Percentiles rank a stretch among this genome's conserved stretches.
Evolutionary conservation across 257 asterid genomes (phyloP).

Genomic region (Linderniella brevidens): DNA sequence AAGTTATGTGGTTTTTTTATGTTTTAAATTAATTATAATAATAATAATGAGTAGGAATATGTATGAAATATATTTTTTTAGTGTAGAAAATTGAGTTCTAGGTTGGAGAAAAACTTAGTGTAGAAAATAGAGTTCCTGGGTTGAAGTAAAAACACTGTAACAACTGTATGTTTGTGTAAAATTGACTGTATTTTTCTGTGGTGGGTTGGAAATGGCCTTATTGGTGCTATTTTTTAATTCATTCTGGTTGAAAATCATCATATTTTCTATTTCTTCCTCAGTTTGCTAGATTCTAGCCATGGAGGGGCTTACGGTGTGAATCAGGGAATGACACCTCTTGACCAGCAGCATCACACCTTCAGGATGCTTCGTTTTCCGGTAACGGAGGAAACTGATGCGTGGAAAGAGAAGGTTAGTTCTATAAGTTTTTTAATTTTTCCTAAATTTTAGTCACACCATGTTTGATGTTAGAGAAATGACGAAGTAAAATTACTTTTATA

Average conservation of each 20-base stretch:
- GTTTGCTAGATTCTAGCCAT: slow-evolving; percentile 66
- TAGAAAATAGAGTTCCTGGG: too few relatives aligned
- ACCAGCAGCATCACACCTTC: slow-evolving; percentile 45
- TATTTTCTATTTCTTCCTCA: slow-evolving; percentile 15
- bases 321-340: slow-evolving; percentile 64
- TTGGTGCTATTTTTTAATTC: not conserved
- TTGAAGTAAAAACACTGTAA: too few relatives aligned
- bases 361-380: slow-evolving; percentile 66
- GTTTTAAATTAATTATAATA: too few relatives aligned
- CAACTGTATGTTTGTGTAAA: too few relatives aligned
- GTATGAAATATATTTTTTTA: too few relatives aligned
- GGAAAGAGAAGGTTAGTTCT: slow-evolving; percentile 80
- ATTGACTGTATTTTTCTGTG: too few relatives aligned
- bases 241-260: not conserved
- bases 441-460: not conserved
- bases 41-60: too few relatives aligned
- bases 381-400: slow-evolving; percentile 66
- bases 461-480: too few relatives aligned
- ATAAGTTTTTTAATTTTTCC: not conserved
- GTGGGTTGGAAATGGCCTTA: slow-evolving; percentile 11
- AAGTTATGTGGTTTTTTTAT: too few relatives aligned
- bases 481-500: slow-evolving; percentile 3
- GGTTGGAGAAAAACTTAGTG: too few relatives aligned
- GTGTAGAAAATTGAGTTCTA: too few relatives aligned
- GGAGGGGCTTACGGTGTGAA: slow-evolving; percentile 54